Percentiles rank a stretch among this genome's conserved stretches.
Conservation (phyloP, 257 asterid genomes). For the Nemophila menziesii region DNA sequence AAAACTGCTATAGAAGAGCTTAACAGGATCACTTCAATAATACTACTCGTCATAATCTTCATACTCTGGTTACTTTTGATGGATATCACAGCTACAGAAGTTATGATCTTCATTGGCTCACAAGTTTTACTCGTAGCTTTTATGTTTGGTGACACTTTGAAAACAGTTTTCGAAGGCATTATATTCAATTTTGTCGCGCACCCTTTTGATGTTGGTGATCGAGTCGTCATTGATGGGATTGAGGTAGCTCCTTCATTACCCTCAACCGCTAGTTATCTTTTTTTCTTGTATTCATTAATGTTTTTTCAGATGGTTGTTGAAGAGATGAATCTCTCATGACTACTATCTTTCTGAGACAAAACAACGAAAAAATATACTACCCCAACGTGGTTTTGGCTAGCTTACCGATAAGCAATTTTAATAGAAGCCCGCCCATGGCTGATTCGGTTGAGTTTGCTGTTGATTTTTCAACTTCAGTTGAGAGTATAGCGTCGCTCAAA, state of each 20-base stretch:
- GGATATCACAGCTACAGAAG: conserved; percentile 47
- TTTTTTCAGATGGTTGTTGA: conserved; percentile 42
- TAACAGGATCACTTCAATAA: conserved; percentile 44
- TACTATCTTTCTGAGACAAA: conserved; percentile 47
- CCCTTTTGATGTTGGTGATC: conserved; percentile 63
- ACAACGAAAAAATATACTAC: conserved; percentile 54
- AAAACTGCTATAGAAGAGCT: conserved; percentile 60
- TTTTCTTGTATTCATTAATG: not conserved
- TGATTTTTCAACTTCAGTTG: conserved; percentile 38
- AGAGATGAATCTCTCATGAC: conserved; percentile 65
- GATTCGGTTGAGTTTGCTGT: conserved; percentile 37
- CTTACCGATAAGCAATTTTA: conserved; percentile 54
- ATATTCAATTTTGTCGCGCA: conserved; percentile 59
- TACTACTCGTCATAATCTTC: conserved; percentile 28
- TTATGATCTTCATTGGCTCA: conserved; percentile 38
- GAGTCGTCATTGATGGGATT: conserved; percentile 55
- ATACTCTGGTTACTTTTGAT: conserved; percentile 29
- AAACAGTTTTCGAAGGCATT: conserved; percentile 48
- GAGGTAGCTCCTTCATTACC: conserved; percentile 24
- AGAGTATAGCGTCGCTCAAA: conserved; percentile 38
- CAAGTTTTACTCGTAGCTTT: conserved; percentile 49
- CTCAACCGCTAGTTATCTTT: no score
- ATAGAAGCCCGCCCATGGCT: conserved; percentile 60
- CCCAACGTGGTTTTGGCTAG: conserved; percentile 41
- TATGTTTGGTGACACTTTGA: conserved; percentile 61